Percentiles rank a stretch among this genome's conserved stretches.
These are phyloP conservation scores for Penicillium samsonianum DNA, from an alignment of 495 filamentous ascomycete species.

Conservation along the genomic window DNA sequence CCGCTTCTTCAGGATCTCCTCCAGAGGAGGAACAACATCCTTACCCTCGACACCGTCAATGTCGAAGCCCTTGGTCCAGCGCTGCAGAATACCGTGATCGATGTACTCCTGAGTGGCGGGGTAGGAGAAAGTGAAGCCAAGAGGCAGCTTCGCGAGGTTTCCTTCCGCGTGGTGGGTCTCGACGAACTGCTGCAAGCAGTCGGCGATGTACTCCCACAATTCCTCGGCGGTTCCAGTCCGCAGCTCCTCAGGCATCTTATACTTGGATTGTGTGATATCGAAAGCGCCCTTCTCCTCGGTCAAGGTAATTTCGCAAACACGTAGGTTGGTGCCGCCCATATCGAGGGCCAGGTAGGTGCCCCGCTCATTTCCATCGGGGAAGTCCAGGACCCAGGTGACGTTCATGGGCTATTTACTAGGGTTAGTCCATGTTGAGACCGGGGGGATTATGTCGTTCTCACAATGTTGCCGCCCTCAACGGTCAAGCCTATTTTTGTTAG, in stretches of 20 bases:
- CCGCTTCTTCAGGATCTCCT: slow-evolving; percentile 75
- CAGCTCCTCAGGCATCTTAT: slow-evolving; percentile 93
- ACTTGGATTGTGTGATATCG: slow-evolving; percentile 99
- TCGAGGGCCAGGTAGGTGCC: slow-evolving; percentile 93
- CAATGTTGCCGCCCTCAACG: slow-evolving; percentile 88
- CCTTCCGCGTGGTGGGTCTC: slow-evolving; percentile 82
- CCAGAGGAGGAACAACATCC: slow-evolving; percentile 92
- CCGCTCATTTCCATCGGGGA: slow-evolving; percentile 84
- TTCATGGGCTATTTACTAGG: slow-evolving; percentile 80
- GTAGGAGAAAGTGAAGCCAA: slow-evolving; percentile 99
- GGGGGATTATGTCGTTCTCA: slow-evolving; percentile 48
- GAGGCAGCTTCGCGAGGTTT: slow-evolving; percentile 62
- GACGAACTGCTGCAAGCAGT: slow-evolving; percentile 95
- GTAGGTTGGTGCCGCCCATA: slow-evolving; percentile 98
- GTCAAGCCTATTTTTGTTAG: slow-evolving; percentile 61
- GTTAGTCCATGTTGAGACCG: background rate
- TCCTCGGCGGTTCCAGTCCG: slow-evolving; percentile 89
- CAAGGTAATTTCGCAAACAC: slow-evolving; percentile 94
- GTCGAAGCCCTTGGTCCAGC: slow-evolving; percentile 99
- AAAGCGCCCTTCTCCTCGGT: slow-evolving; percentile 91
- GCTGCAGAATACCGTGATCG: slow-evolving; percentile 90
- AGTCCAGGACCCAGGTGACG: slow-evolving; percentile 96
- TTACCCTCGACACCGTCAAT: slow-evolving; percentile 93
- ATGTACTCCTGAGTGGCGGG: slow-evolving; percentile 96
- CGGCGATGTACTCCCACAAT: slow-evolving; percentile 96